Evolutionary conservation across 2,329 filamentous ascomycete species (phyloP), one percentile per base, ranked within the genome.

Genomic region (Zasmidium angulare): DNA sequence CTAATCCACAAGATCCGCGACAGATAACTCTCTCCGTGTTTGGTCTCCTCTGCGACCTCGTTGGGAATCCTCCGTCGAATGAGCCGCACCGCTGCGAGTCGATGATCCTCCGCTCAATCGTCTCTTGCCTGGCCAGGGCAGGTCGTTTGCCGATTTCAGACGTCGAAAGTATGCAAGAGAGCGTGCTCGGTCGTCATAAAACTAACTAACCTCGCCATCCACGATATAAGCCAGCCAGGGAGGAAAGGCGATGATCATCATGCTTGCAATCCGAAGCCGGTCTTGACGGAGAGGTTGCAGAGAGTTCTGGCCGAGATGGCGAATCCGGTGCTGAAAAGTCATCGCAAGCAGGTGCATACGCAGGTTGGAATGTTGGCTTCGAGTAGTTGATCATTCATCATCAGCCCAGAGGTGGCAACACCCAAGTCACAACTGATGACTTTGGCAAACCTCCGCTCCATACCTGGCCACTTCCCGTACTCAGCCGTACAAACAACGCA

Each of bases 21-120:
- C n/a, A n/a, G n/a, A n/a, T n/a, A n/a, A n/a, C n/a, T n/a, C n/a
- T n/a, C n/a, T n/a, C 59, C 2, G 62, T 64, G 62, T 56, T 62
- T 2, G 22, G 17, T 14, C 51, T 62, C 7, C 43, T 60, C 56
- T 43, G 40, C 31, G 53, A 61, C 19, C 48, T 62, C 19, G 21
- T 46, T 24, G 23, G n/a, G 53, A 36, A 50, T 62, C 43, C 53
- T 60, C 1, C n/a, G n/a, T 75, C 68, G 64, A 73, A 74, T 70
- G 73, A 72, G 0, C 71, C 66, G 4, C 73, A 75, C 51, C 64
- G 69, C 9, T 76, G 74, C 58, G 74, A 76, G 40, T 75, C 72
- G 21, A 76, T 75, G 72, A 75, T 75, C 9, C 63, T 75, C 0
- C 72, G 73, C 1, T 75, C 73, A 1, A 66, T 75, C 57, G 72